Evolutionary conservation across 2,329 filamentous ascomycete genomes (phyloP), one percentile per base, ranked within the genome.

Genomic region (Neofusicoccum laricinum): DNA sequence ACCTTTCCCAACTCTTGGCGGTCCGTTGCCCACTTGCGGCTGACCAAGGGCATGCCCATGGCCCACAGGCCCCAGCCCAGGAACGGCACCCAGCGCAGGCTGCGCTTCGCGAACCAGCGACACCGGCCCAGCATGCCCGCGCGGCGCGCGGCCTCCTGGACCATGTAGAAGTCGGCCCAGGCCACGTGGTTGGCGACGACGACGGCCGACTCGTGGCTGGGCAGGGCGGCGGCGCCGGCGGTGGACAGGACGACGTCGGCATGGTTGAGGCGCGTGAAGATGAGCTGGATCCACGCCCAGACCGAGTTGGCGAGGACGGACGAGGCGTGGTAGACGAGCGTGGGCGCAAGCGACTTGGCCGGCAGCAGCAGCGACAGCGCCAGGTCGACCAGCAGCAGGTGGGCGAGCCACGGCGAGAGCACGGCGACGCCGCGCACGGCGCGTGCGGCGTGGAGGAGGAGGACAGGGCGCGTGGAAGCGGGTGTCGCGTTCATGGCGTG

Each of bases 151-250:
- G 87, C 73, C 41, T 81, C 81, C 73, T 89, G 85, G 67, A 88
- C 85, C 79, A 88, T 82, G 76, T 87, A 89, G 71, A 89, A 88
- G 73, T 88, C 86, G 64, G 81, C 79, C 86, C 86, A 88, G 59
- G 79, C 80, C 43, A 87, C 81, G 73, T 88, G 86, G 71, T 88
- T 87, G 62, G 81, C 78, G 61, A 88, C 76, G 36, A 88, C 83
- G 61, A 89, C 82, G 62, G 85, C 86, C 30, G 82, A 86, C 73
- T 89, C 86, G n/a, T 78, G 79, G 11, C 65, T 63, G 1, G 84
- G 85, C 8, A 88, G 73, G 1, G 69, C 65, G 67, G 85, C 82
- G 15, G 46, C 43, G 34, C 36, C 43, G 25, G 19, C 63, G 43
- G 57, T 38, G 7, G 84, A 84, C 34, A 82, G 75, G 41, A 79